These are phyloP conservation scores for Stachybotrys chlorohalonatus DNA, from an alignment of 2,329 filamentous ascomycete species.

Conservation along the genomic window DNA sequence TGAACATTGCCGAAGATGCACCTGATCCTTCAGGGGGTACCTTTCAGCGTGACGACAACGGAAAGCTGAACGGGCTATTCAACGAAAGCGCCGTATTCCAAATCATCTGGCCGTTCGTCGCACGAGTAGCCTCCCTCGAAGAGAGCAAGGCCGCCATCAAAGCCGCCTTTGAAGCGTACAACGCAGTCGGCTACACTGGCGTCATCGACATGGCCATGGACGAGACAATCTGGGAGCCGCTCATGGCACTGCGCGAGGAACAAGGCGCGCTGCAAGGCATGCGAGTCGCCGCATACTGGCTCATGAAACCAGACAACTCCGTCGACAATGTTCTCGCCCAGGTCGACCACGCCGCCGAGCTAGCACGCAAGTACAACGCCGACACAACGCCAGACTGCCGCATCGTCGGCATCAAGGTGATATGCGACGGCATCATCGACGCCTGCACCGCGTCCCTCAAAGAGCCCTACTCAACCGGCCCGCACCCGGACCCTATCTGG, in stretches of 20 bases:
- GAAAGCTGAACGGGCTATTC: constrained; percentile 39
- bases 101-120: constrained; percentile 47
- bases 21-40: constrained; percentile 40
- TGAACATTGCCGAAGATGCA: constrained; percentile 31
- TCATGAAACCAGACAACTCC: constrained; percentile 38
- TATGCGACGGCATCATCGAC: constrained; percentile 57
- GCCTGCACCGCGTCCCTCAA: constrained; percentile 53
- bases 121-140: constrained; percentile 33
- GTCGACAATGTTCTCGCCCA: constrained; percentile 32
- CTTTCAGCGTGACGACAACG: constrained; percentile 39
- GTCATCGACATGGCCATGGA: constrained; percentile 55
- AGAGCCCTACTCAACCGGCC: constrained; percentile 46
- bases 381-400: constrained; percentile 29
- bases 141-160: constrained; percentile 39
- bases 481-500: constrained; percentile 45
- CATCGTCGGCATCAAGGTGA: constrained; percentile 54
- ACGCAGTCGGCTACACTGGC: constrained; percentile 43
- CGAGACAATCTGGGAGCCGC: constrained; percentile 42
- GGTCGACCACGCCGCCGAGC: constrained; percentile 38
- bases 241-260: constrained; percentile 33
- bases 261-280: constrained; percentile 22
- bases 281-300: constrained; percentile 47
- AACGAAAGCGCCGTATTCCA: constrained; percentile 42
- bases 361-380: constrained; percentile 25
- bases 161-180: constrained; percentile 40